Evolutionary conservation across 163 green algal species (phyloP), one percentile per base, ranked within the genome.

Genomic region (Volvox carteri): DNA sequence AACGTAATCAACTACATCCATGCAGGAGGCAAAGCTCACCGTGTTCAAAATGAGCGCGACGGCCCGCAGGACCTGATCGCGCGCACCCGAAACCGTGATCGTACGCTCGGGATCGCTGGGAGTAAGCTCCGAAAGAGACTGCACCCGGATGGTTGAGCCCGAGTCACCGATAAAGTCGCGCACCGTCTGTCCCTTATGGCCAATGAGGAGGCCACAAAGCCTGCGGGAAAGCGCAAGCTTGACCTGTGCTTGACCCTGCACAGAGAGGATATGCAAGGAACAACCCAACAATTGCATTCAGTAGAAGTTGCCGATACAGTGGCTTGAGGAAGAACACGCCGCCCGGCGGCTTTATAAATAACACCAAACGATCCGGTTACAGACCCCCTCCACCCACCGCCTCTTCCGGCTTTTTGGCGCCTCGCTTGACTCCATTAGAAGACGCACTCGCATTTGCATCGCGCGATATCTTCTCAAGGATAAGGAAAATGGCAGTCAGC

Each of bases 401-500:
- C 21, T 88, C 80, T 67, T 87, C 83, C 9, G 50, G 54, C 78
- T 91, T 91, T 28, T 85, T 85, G 19, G 54, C 65, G 0, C 19
- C 41, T 35, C 77, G 70, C 68, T 90, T 77, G 8, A 68, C 33
- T 28, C 70, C 87, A 33, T 85, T 74, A 23, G 70, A 46, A 72
- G 70, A 28, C 46, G 28, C 72, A 72, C 70, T 85, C 2, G 68
- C 52, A 35, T 79, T 80, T 6, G 44, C 41, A 70, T 91, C 87
- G 14, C 78, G 78, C 16, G 87, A 77, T 46, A 95, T 86, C 78
- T 96, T 96, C 85, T 94, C 94, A 54, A 96, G 85, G 30, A 96
- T 95, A 14, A 96, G 88, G 85, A 95, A 95, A 30, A 96, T 92
- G 46, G 93, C 92, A 11, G 94, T 96, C 70, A 96, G 90, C 62